phyloP scores from a whole-genome alignment of 1,284 basidiomycete species.

The Leccinum subfulvum region DNA sequence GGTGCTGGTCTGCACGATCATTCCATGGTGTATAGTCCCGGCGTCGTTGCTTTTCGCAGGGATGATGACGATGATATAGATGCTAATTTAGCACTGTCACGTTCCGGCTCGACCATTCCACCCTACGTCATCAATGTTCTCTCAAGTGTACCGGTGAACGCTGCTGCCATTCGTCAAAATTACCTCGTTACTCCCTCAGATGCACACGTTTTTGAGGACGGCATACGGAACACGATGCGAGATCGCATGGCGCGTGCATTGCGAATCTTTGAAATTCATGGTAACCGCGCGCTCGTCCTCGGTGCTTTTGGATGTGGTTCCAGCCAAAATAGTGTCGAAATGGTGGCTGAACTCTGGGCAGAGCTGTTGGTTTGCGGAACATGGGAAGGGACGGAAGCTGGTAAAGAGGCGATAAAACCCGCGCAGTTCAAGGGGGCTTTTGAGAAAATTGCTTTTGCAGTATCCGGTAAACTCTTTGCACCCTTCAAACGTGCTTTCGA shows the following conservation, averaged over 20 bases:
- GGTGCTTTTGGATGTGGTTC: slow-evolving; percentile 50
- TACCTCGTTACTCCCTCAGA: slow-evolving; percentile 37
- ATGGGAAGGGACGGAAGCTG: slow-evolving; percentile 18
- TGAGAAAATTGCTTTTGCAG: slow-evolving; percentile 45
- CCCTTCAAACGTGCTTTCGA: slow-evolving; percentile 44
- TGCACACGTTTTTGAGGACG: slow-evolving; percentile 37
- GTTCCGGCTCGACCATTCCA: slow-evolving; percentile 31
- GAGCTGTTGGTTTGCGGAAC: slow-evolving; percentile 47
- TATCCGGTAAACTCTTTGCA: slow-evolving; percentile 39
- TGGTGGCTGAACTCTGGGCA: slow-evolving; percentile 43
- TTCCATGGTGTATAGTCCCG: slow-evolving; percentile 50
- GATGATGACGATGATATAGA: slow-evolving; percentile 36
- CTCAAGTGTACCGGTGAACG: slow-evolving; percentile 46
- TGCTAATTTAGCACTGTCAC: slow-evolving; percentile 6
- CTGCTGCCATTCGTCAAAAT: slow-evolving; percentile 41
- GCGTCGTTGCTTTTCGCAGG: slow-evolving; percentile 47
- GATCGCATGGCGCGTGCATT: slow-evolving; percentile 41
- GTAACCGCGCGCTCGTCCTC: slow-evolving; percentile 44
- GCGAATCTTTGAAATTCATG: slow-evolving; percentile 45
- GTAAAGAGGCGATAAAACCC: slow-evolving; percentile 19
- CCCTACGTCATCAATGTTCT: slow-evolving; percentile 46
- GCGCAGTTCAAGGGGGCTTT: slow-evolving; percentile 43
- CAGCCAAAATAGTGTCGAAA: slow-evolving; percentile 42
- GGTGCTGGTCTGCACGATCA: slow-evolving; percentile 45
- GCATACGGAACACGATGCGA: slow-evolving; percentile 39